Evolutionary conservation across 1,284 basidiomycete genomes (phyloP), one percentile per base, ranked within the genome.

Genomic region (Leccinum subrobustum): DNA sequence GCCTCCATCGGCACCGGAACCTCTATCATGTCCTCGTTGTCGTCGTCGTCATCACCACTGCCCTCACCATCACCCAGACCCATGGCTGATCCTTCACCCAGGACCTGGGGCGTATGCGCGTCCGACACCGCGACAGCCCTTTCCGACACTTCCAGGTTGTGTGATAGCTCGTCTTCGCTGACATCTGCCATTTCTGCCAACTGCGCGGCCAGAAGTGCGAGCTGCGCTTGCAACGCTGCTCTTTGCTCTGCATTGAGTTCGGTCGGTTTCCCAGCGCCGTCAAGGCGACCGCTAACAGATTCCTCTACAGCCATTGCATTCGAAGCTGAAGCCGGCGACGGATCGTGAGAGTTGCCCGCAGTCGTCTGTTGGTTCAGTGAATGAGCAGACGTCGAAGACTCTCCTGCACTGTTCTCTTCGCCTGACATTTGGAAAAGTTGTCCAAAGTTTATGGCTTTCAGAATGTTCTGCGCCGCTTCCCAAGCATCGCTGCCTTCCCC

Each of bases 391-490:
- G 47, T 60, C 23, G 63, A 63, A 51, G 63, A 23, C 42, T 64
- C 62, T 57, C 64, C 57, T 37, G 62, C 59, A 23, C 59, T 68
- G 50, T 74, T 69, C 4, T 77, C 76, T 37, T 80, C 77, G 37
- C 70, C 69, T 27, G 77, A 68, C 47, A 80, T 68, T 59, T 79
- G 77, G 31, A 82, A 73, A 47, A 86, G 70, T 33, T 75, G 77
- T 4, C 82, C 83, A 65, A 89, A 88, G 70, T 90, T 89, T 75
- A 91, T 89, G 3, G 86, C 86, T 67, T 87, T 84, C 57, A 91
- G 77, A 54, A 91, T 90, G 64, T 83, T 87, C 66, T 91, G 87
- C 16, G 89, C 89, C 1, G 89, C 88, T 67, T 87, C 83, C 81
- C 87, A 90, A 14, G 85, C 84, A 61, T 87, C 85, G 57, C 78